Percentiles rank a stretch among this genome's conserved stretches.
Evolutionary conservation across 805 yeast species (phyloP).

Genomic region (Priceomyces carsonii): DNA sequence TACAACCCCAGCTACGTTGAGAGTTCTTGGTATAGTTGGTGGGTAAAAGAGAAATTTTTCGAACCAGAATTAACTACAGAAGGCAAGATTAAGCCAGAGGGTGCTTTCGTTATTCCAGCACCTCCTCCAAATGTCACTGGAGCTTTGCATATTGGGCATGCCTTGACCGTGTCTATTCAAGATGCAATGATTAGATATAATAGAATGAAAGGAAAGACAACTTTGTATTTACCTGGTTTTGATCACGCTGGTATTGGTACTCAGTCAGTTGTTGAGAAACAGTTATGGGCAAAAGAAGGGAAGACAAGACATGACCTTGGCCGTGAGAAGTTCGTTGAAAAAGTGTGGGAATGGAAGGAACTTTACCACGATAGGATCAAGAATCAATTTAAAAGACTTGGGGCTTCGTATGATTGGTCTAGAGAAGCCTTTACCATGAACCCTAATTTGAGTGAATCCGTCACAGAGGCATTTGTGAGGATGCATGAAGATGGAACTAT

Average conservation of each 20-base stretch:
- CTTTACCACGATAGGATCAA: slow-evolving; percentile 86
- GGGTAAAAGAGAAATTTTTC: slow-evolving; percentile 86
- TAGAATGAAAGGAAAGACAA: slow-evolving; percentile 97
- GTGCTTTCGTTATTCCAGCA: slow-evolving; percentile 89
- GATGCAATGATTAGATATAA: slow-evolving; percentile 90
- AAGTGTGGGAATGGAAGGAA: slow-evolving; percentile 99
- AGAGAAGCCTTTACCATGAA: slow-evolving; percentile 93
- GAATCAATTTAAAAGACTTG: slow-evolving; percentile 79
- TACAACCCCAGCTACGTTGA: slow-evolving; percentile 92
- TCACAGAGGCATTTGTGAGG: slow-evolving; percentile 85
- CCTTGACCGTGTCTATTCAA: slow-evolving; percentile 91
- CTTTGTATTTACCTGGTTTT: slow-evolving; percentile 90
- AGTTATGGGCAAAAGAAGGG: slow-evolving; percentile 83
- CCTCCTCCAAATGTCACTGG: slow-evolving; percentile 99
- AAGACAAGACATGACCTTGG: slow-evolving; percentile 94
- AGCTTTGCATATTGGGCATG: slow-evolving; percentile 98
- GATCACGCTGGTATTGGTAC: slow-evolving; percentile 99
- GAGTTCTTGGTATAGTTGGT: slow-evolving; percentile 97
- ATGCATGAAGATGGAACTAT: slow-evolving; percentile 93
- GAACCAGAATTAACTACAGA: slow-evolving; percentile 79
- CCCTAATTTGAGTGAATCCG: slow-evolving; percentile 76
- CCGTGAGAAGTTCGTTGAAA: slow-evolving; percentile 82
- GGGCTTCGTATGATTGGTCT: slow-evolving; percentile 96
- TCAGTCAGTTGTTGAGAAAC: slow-evolving; percentile 97
- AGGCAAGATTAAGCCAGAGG: slow-evolving; percentile 79